Percentiles rank a stretch among this genome's conserved stretches.
Evolutionary conservation across 2,329 filamentous ascomycete genomes (phyloP).

Genomic region (Ceratocystis papillata): DNA sequence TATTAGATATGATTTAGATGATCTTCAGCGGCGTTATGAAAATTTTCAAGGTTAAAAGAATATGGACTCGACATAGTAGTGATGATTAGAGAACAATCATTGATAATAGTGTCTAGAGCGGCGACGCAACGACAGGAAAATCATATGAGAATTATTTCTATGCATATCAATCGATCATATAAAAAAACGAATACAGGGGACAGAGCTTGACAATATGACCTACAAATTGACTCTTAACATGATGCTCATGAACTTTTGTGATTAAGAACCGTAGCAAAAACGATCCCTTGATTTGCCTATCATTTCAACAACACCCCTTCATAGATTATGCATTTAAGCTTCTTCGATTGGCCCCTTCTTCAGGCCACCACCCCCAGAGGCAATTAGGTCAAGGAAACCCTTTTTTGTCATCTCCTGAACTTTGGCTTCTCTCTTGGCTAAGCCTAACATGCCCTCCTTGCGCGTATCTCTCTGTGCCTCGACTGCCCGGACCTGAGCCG

Average conservation of each 20-base stretch:
- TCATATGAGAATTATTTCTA: not conserved
- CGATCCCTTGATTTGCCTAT: not conserved
- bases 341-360: slow-evolving; percentile 51
- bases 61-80: not conserved
- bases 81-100: not conserved
- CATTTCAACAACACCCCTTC: not conserved
- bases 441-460: slow-evolving; percentile 65
- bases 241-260: slow-evolving; percentile 10
- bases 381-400: slow-evolving; percentile 87
- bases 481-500: slow-evolving; percentile 78
- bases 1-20: slow-evolving; percentile 22
- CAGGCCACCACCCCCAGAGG: slow-evolving; percentile 48
- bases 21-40: slow-evolving; percentile 10
- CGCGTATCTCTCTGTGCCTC: slow-evolving; percentile 61
- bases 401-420: slow-evolving; percentile 95
- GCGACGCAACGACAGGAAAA: not conserved
- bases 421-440: slow-evolving; percentile 71
- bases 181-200: slow-evolving; percentile 5
- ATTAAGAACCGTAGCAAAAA: slow-evolving; percentile 11
- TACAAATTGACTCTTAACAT: slow-evolving; percentile 1
- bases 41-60: not conserved
- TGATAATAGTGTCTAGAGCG: not conserved
- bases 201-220: slow-evolving; percentile 1
- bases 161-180: slow-evolving; percentile 13
- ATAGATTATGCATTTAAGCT: slow-evolving; percentile 34